Evolutionary conservation across 2,329 filamentous ascomycete species (phyloP), one percentile per base, ranked within the genome.

Genomic region (Epichloe bromicola): DNA sequence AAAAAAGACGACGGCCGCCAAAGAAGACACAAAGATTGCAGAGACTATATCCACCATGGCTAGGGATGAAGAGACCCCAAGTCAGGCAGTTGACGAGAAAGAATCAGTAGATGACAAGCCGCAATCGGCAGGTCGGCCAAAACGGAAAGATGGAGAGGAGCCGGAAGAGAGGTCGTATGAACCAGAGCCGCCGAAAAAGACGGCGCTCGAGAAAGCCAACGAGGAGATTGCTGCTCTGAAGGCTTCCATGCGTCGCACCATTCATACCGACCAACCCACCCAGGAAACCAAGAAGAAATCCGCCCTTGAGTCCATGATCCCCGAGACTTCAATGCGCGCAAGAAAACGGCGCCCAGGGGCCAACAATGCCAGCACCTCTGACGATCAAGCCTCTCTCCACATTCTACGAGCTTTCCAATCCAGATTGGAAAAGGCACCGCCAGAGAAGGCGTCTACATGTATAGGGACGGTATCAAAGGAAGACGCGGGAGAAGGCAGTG

Each of bases 211-310:
- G 55, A 74, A 74, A 57, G 86, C 85, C 3, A 90, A 90, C 57
- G 85, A 86, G 38, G 84, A 93, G 60, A 88, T 91, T 50, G 85
- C 85, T 4, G 83, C 83, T 1, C 70, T 93, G 4, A 91, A 90
- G 65, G 85, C 85, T 8, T 89, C 85, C 1, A 88, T 93, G 83
- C 85, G 82, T 62, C 77, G 86, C 36, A 84, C 75, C 20, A 68
- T 78, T 26, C 67, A 75, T 49, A 61, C 66, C 1, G 73, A 64
- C 38, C 71, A 57, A 17, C 69, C 74, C 1, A 72, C 74, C 30
- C 70, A 74, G 53, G 74, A 81, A 56, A 78, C 39, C 23, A 50
- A 78, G 56, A 79, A 78, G 60, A 84, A 83, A 59, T 83, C 83
- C 2, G 76, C 81, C 0, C 64, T 91, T 5, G 86, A 89, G 61